phyloP scores from a whole-genome alignment of 148 eudicot species.

The Arctostaphylos glauca region DNA sequence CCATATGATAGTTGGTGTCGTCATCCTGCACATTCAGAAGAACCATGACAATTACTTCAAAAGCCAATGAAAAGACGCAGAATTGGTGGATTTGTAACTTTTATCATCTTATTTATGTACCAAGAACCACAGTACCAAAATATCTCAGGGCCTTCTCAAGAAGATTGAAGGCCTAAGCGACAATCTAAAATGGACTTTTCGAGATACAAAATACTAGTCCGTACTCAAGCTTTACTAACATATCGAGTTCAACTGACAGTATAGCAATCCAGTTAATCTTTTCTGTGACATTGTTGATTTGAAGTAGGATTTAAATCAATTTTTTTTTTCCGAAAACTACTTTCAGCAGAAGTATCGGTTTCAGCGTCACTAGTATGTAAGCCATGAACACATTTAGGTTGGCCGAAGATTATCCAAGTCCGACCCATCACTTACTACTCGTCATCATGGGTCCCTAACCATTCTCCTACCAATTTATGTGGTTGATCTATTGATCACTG shows the following conservation, averaged over 20 bases:
- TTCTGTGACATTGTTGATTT: not conserved
- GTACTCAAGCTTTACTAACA: not conserved
- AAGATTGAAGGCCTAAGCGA: not conserved
- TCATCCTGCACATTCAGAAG: constrained; percentile 56
- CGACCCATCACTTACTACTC: too few relatives aligned
- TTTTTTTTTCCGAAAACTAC: not conserved
- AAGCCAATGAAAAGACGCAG: not conserved
- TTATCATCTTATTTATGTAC: not conserved
- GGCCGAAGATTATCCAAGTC: too few relatives aligned
- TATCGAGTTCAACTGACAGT: too few relatives aligned
- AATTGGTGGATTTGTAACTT: not conserved
- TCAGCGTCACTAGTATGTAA: too few relatives aligned
- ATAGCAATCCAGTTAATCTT: too few relatives aligned
- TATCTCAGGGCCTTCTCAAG: not conserved
- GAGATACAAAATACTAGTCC: not conserved
- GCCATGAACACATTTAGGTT: too few relatives aligned
- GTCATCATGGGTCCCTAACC: too few relatives aligned
- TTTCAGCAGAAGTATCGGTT: too few relatives aligned
- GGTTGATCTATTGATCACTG: too few relatives aligned
- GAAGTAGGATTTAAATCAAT: not conserved
- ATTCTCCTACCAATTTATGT: too few relatives aligned
- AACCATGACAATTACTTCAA: not conserved
- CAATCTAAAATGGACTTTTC: not conserved
- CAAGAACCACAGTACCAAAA: not conserved
- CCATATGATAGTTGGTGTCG: constrained; percentile 92